These are phyloP conservation scores for Fusarium sublunatum DNA, from an alignment of 2,329 filamentous ascomycete genomes.

Conservation along the genomic window DNA sequence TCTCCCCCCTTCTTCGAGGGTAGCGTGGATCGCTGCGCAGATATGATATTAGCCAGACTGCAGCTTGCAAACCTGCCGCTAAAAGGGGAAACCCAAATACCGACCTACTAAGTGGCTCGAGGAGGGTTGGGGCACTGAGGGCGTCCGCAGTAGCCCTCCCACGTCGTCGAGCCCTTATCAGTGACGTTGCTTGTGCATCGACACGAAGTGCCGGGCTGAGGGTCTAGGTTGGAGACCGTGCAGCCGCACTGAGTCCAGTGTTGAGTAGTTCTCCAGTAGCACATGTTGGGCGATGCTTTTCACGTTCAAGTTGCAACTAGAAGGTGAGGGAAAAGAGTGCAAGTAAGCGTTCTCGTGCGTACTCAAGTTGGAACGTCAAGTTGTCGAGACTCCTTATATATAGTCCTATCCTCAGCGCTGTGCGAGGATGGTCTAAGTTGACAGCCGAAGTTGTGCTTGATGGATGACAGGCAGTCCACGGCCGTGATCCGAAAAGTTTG, in stretches of 20 bases:
- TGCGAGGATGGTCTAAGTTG: slow-evolving; percentile 26
- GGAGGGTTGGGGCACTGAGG: slow-evolving; percentile 49
- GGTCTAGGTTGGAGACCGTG: slow-evolving; percentile 34
- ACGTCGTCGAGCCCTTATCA: slow-evolving; percentile 46
- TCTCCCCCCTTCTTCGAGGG: slow-evolving; percentile 40
- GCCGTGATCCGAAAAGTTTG: slow-evolving; percentile 42
- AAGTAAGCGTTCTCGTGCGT: slow-evolving; percentile 2
- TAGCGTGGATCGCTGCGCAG: slow-evolving; percentile 34
- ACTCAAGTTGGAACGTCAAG: slow-evolving; percentile 4
- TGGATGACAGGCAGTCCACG: slow-evolving; percentile 35
- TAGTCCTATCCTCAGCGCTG: slow-evolving; percentile 20
- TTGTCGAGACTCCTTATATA: slow-evolving; percentile 26
- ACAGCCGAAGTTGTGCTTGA: slow-evolving; percentile 25
- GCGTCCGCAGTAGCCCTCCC: slow-evolving; percentile 50
- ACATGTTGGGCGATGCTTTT: slow-evolving; percentile 46
- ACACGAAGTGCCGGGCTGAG: slow-evolving; percentile 49
- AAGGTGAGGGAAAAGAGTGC: not conserved
- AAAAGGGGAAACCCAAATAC: slow-evolving; percentile 31
- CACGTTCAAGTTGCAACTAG: not conserved
- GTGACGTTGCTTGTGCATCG: slow-evolving; percentile 39
- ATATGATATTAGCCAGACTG: slow-evolving; percentile 23
- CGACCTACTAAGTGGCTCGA: slow-evolving; percentile 41
- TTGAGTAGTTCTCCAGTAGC: slow-evolving; percentile 50
- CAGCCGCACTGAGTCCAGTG: slow-evolving; percentile 51
- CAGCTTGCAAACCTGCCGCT: not conserved